Evolutionary conservation across 1,284 basidiomycete genomes (phyloP), one percentile per base, ranked within the genome.

Genomic region (Vanrija pseudolonga): DNA sequence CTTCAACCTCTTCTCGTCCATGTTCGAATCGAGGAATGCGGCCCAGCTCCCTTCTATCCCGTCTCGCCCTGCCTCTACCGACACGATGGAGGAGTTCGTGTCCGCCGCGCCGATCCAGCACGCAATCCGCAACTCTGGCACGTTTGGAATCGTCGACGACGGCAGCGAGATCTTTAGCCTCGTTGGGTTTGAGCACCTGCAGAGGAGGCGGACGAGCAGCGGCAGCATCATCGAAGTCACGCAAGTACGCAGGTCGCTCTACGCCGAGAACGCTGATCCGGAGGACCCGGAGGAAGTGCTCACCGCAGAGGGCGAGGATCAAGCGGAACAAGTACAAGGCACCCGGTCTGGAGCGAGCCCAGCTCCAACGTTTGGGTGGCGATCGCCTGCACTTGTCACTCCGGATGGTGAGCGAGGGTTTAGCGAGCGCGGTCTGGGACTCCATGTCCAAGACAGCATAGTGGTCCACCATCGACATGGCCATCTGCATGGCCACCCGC

Each of bases 121-220:
- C 5, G 67, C 63, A 0, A 60, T 65, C 11, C 56, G 68, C 12
- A 60, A 57, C 0, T 62, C 63, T 20, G 67, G 63, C 4, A 65
- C 62, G 0, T 69, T 72, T 38, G 67, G 68, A 1, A 60, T 72
- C 11, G 47, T 49, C 18, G 68, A 69, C 51, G 68, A 70, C 47
- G 69, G 66, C 0, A 64, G 66, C 6, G 64, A 62, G 17, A 22
- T 17, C 11, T 44, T 47, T 5, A 23, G 32, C 20, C 47, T 26
- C 36, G 28, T 47, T 19, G 26, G 32, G 8, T 32, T 32, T n/a
- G 23, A 45, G 18, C 38, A 45, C 39, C 44, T 28, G 18, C 47
- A 46, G 15, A 47, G 51, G 1, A 1, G 32, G 32, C 39, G 47
- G 3, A 50, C 43, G 32, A 50, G 51, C 44, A 23, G 44, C 8